These are phyloP conservation scores for Zasmidium cellare DNA, from an alignment of 2,329 filamentous ascomycete genomes.

Conservation along the genomic window DNA sequence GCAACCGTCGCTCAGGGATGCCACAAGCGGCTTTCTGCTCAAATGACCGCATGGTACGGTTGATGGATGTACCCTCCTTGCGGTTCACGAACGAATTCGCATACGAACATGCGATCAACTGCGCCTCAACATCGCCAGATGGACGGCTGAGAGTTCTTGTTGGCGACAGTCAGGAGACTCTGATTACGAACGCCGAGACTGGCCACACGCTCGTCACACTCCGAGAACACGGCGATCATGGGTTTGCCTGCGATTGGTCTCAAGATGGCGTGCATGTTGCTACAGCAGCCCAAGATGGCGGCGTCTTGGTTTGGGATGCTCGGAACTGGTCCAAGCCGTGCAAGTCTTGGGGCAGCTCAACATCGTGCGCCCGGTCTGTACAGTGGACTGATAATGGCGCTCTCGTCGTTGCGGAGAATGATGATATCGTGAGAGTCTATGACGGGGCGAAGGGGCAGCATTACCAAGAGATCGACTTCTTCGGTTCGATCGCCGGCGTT, in stretches of 20 bases:
- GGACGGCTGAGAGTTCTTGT: constrained; percentile 70
- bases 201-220: constrained; percentile 60
- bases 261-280: constrained; percentile 74
- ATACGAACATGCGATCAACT: constrained; percentile 69
- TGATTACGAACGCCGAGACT: constrained; percentile 67
- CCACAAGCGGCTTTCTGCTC: constrained; percentile 58
- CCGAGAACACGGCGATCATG: constrained; percentile 61
- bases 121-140: constrained; percentile 70
- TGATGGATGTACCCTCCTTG: constrained; percentile 58
- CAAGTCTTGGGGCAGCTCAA: constrained; percentile 60
- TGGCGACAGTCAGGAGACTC: constrained; percentile 65
- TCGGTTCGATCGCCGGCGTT: constrained; percentile 72
- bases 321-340: constrained; percentile 63
- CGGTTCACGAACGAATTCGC: constrained; percentile 56
- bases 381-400: constrained; percentile 72
- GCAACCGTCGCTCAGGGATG: constrained; percentile 45
- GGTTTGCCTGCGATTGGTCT: constrained; percentile 78
- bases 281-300: constrained; percentile 74
- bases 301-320: constrained; percentile 74
- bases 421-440: constrained; percentile 66
- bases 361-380: constrained; percentile 68
- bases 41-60: constrained; percentile 57
- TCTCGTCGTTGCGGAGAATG: constrained; percentile 72
- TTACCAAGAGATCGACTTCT: constrained; percentile 66
- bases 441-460: constrained; percentile 51